Evolutionary conservation across 345 rosid species (phyloP).

Genomic region (Salix exigua): DNA sequence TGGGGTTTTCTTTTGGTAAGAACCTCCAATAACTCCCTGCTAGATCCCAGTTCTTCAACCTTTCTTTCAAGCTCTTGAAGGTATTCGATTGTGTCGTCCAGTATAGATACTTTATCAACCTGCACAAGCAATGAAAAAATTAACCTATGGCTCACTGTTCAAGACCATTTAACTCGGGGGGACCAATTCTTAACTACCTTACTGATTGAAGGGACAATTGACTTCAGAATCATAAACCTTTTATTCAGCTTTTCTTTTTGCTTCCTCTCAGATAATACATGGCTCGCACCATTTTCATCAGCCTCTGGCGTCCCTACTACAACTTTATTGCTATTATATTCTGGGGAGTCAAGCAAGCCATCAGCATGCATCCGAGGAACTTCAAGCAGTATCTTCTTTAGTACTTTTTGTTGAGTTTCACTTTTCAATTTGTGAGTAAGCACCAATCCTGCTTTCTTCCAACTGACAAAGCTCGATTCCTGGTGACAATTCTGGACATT

Average conservation of each 20-base stretch:
- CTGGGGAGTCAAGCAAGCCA: conserved; percentile 33
- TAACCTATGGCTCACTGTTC: not conserved
- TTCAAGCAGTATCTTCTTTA: conserved; percentile 72
- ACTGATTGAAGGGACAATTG: conserved; percentile 63
- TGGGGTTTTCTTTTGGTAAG: conserved; percentile 41
- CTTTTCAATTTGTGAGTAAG: conserved; percentile 20
- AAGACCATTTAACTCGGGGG: not conserved
- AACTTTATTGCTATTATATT: conserved; percentile 29
- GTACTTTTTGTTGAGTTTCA: conserved; percentile 43
- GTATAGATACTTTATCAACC: conserved; percentile 66
- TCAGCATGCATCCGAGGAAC: conserved; percentile 58
- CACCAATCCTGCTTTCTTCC: conserved; percentile 43
- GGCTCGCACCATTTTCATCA: conserved; percentile 42
- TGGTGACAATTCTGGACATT: conserved; percentile 40
- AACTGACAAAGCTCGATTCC: conserved; percentile 56
- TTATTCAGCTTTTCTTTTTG: conserved; percentile 51
- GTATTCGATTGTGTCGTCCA: conserved; percentile 75
- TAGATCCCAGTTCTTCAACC: conserved; percentile 61
- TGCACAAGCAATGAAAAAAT: conserved; percentile 32
- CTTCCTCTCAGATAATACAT: conserved; percentile 43
- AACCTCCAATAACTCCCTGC: conserved; percentile 28
- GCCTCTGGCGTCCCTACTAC: conserved; percentile 44
- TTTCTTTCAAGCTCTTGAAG: conserved; percentile 64
- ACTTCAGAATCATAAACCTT: conserved; percentile 51
- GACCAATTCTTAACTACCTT: conserved; percentile 46